These are phyloP conservation scores for Paraphoma sp. DNA, from an alignment of 2,329 filamentous ascomycete species.

Conservation along the genomic window DNA sequence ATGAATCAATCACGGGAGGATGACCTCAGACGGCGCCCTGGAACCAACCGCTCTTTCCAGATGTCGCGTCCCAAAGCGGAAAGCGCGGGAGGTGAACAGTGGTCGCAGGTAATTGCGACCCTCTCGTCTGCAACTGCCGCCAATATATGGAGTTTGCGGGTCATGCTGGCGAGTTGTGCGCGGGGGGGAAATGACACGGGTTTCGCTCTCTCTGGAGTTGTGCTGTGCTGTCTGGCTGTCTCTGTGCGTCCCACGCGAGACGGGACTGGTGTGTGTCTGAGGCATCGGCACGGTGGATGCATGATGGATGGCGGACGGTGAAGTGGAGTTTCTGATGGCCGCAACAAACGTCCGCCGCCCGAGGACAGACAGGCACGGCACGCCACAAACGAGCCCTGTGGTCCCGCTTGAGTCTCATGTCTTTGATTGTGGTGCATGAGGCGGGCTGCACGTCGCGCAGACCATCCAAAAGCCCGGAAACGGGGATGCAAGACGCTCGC, in stretches of 20 bases:
- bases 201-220: too few relatives aligned
- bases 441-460: conserved; percentile 31
- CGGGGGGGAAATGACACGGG: too few relatives aligned
- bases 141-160: background rate
- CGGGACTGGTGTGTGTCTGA: background rate
- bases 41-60: conserved; percentile 1
- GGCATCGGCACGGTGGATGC: background rate
- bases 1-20: background rate
- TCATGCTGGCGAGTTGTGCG: too few relatives aligned
- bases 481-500: conserved; percentile 13
- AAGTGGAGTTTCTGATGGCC: conserved; percentile 10
- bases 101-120: conserved; percentile 2
- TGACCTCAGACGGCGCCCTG: background rate
- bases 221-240: background rate
- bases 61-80: conserved; percentile 23
- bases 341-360: conserved; percentile 2
- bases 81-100: conserved; percentile 10
- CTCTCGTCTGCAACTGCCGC: conserved; percentile 9
- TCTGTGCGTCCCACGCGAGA: background rate
- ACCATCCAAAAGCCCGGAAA: conserved; percentile 33
- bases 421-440: conserved; percentile 31
- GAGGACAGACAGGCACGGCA: conserved; percentile 14
- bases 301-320: background rate
- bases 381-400: conserved; percentile 21
- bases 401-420: conserved; percentile 24